Percentiles rank a stretch among this genome's conserved stretches.
These are phyloP conservation scores for Daphne laureola DNA, from an alignment of 441 rosid genomes.

Conservation along the genomic window DNA sequence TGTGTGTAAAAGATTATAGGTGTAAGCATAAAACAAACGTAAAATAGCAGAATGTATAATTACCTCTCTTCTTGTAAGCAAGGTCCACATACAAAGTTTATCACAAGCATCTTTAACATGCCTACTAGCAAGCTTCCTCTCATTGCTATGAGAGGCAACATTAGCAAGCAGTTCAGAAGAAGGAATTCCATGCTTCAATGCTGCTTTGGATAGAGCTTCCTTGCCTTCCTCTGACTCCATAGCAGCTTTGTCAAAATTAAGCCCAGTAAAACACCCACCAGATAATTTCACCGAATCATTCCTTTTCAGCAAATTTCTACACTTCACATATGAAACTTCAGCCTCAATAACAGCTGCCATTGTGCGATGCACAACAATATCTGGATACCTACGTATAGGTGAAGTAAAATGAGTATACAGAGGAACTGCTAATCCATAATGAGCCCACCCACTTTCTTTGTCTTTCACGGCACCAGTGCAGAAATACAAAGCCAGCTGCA, in stretches of 20 bases:
- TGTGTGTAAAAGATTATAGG: neutral
- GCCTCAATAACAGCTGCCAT: conserved; percentile 84
- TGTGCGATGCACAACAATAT: conserved; percentile 78
- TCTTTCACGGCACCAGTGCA: conserved; percentile 63
- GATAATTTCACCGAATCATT: conserved; percentile 16
- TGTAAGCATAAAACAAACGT: neutral
- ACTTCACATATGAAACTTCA: conserved; percentile 42
- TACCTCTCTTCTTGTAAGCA: conserved; percentile 71
- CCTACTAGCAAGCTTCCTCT: conserved; percentile 60
- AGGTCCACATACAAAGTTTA: conserved; percentile 75
- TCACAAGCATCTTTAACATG: conserved; percentile 79
- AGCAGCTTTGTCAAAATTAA: conserved; percentile 49
- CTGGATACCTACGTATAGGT: conserved; percentile 87
- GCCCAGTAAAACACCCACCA: conserved; percentile 52
- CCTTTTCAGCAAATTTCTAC: conserved; percentile 16
- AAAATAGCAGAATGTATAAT: conserved; percentile 1
- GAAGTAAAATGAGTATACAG: conserved; percentile 92
- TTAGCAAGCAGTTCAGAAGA: conserved; percentile 38
- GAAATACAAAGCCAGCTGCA: conserved; percentile 85
- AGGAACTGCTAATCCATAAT: conserved; percentile 84
- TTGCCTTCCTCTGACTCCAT: conserved; percentile 51
- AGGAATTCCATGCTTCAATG: conserved; percentile 54
- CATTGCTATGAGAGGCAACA: conserved; percentile 63
- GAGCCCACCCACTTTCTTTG: conserved; percentile 58
- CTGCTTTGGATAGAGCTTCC: conserved; percentile 54